These are phyloP conservation scores for Epichloe baconii DNA, from an alignment of 2,329 filamentous ascomycete species.

Conservation along the genomic window DNA sequence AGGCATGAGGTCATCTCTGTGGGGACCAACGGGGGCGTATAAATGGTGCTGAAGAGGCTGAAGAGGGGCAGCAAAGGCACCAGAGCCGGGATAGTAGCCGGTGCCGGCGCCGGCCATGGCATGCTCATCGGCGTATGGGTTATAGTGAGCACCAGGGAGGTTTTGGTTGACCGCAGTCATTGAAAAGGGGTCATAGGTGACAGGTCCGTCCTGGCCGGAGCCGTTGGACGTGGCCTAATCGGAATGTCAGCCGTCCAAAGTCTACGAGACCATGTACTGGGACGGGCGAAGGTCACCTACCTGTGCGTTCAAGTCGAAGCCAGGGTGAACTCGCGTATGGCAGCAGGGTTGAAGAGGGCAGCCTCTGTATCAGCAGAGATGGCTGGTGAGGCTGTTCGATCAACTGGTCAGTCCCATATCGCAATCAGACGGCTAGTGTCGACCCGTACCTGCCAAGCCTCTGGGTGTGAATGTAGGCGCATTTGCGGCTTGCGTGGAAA, in stretches of 20 bases:
- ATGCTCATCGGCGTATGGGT: conserved; percentile 69
- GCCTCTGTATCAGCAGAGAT: conserved; percentile 29
- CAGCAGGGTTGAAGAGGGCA: conserved; percentile 40
- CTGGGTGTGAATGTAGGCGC: conserved; percentile 77
- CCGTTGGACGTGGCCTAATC: conserved; percentile 32
- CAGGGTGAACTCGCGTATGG: conserved; percentile 46
- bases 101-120: conserved; percentile 42
- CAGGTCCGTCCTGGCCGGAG: conserved; percentile 28
- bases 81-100: conserved; percentile 53
- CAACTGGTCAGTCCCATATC: neutral
- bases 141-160: conserved; percentile 41
- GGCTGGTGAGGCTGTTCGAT: conserved; percentile 19
- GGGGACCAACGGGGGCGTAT: conserved; percentile 77
- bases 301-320: conserved; percentile 37
- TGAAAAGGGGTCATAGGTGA: conserved; percentile 49
- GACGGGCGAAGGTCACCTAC: conserved; percentile 20
- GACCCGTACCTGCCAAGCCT: conserved; percentile 31
- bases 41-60: conserved; percentile 81
- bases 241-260: neutral
- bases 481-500: conserved; percentile 82
- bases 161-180: conserved; percentile 42
- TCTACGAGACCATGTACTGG: neutral
- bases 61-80: conserved; percentile 35
- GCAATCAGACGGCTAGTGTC: neutral
- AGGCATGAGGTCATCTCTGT: conserved; percentile 64